Conservation (phyloP, 208 protist genomes). For the Trypanosoma melophagium region DNA sequence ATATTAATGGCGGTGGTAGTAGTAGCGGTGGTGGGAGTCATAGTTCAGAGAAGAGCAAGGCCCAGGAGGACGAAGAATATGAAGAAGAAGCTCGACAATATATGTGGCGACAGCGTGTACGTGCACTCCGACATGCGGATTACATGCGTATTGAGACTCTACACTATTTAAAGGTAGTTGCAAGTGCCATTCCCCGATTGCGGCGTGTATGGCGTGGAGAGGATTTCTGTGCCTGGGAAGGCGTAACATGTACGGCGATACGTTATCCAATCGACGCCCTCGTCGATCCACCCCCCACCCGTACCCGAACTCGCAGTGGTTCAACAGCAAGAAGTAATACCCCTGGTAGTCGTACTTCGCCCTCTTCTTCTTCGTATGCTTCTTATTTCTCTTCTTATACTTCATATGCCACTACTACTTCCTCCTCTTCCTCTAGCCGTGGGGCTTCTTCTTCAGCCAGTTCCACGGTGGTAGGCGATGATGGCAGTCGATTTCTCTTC, state of each 20-base stretch:
- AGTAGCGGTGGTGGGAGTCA: background rate
- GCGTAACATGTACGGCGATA: conserved; percentile 39
- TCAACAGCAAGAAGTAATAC: background rate
- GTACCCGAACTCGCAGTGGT: background rate
- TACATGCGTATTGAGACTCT: conserved; percentile 64
- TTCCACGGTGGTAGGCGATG: too few species aligned
- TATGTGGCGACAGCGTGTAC: conserved; percentile 42
- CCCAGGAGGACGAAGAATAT: conserved; percentile 11
- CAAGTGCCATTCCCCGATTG: conserved; percentile 37
- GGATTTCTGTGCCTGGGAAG: conserved; percentile 51
- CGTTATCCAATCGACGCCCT: conserved; percentile 40
- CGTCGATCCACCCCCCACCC: conserved; percentile 26
- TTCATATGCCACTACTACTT: too few species aligned
- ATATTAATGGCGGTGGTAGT: background rate
- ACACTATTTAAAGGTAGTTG: conserved; percentile 47
- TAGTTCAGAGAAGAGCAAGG: conserved; percentile 4
- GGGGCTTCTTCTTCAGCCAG: too few species aligned
- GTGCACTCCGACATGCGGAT: conserved; percentile 54
- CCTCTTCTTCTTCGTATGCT: too few species aligned
- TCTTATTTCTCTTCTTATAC: too few species aligned
- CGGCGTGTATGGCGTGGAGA: conserved; percentile 44
- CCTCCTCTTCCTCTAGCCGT: too few species aligned
- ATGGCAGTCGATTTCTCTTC: background rate
- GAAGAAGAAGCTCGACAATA: conserved; percentile 22
- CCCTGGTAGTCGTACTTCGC: background rate